Conservation (phyloP, 345 rosid genomes). For the Populus ilicifolia region DNA sequence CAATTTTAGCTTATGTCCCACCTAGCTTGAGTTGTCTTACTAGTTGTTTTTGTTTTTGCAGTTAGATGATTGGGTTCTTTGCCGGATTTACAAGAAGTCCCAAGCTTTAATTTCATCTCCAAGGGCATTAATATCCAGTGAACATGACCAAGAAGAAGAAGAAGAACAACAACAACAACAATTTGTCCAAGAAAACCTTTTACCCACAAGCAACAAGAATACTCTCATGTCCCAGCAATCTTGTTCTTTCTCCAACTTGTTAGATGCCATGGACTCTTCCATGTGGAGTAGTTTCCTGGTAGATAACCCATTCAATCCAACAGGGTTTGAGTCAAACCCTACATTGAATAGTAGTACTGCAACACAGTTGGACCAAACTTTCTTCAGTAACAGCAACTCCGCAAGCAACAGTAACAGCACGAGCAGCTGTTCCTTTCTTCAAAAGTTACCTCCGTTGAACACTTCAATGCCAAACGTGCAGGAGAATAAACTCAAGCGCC, state of each 20-base stretch:
- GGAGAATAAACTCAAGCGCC: slow-evolving; percentile 51
- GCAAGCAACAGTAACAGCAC: neutral
- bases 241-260: slow-evolving; percentile 65
- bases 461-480: slow-evolving; percentile 26
- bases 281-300: slow-evolving; percentile 49
- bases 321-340: slow-evolving; percentile 35
- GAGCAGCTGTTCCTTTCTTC: slow-evolving; percentile 33
- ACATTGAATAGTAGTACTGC: slow-evolving; percentile 6
- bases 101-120: slow-evolving; percentile 46
- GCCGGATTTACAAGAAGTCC: slow-evolving; percentile 86
- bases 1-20: too few relatives aligned
- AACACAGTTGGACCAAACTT: slow-evolving; percentile 20
- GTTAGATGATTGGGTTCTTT: slow-evolving; percentile 98
- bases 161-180: slow-evolving; percentile 28
- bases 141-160: slow-evolving; percentile 61
- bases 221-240: slow-evolving; percentile 61
- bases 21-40: too few relatives aligned
- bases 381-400: slow-evolving; percentile 8
- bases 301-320: slow-evolving; percentile 40
- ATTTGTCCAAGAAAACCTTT: slow-evolving; percentile 29
- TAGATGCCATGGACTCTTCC: slow-evolving; percentile 72
- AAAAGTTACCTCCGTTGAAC: slow-evolving; percentile 54
- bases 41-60: slow-evolving; percentile 18
- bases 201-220: slow-evolving; percentile 27
- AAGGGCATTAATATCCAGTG: slow-evolving; percentile 32